phyloP scores from a whole-genome alignment of 331 rosid species.

The Rhamnella rubrinervis region DNA sequence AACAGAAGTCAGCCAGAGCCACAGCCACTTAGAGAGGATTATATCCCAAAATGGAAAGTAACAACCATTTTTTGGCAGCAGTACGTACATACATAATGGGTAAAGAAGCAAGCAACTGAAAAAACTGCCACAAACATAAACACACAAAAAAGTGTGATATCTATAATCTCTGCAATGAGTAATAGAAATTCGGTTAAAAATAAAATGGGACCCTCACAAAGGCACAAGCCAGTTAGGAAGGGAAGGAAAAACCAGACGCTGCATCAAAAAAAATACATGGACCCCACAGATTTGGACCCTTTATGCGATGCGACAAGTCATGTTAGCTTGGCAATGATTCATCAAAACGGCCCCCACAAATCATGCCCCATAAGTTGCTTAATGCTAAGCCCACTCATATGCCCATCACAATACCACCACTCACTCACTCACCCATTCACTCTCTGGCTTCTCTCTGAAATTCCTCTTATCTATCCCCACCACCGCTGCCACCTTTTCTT shows the following conservation, averaged over 20 bases:
- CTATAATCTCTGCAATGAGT: background rate
- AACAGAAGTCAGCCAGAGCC: background rate
- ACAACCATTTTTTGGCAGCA: background rate
- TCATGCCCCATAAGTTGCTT: slow-evolving; percentile 6
- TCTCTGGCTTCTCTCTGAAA: slow-evolving; percentile 26
- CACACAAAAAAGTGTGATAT: background rate
- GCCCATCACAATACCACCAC: slow-evolving; percentile 21
- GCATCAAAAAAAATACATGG: background rate
- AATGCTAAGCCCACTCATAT: slow-evolving; percentile 58
- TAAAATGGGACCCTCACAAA: slow-evolving; percentile 12
- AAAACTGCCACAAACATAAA: slow-evolving; percentile 40
- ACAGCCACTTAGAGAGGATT: slow-evolving; percentile 23
- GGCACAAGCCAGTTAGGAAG: background rate
- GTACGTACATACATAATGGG: background rate
- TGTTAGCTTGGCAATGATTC: slow-evolving; percentile 41
- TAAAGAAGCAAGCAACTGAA: slow-evolving; percentile 44
- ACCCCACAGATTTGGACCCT: slow-evolving; percentile 17
- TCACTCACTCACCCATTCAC: slow-evolving; percentile 17
- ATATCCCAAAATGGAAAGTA: slow-evolving; percentile 31
- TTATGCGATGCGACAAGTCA: slow-evolving; percentile 38
- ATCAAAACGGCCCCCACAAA: slow-evolving; percentile 40
- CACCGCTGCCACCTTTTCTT: slow-evolving; percentile 13
- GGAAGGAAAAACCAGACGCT: slow-evolving; percentile 34
- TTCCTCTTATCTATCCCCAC: slow-evolving; percentile 10
- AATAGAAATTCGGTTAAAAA: slow-evolving; percentile 8